These are phyloP conservation scores for Naegleria lovaniensis DNA, from an alignment of 208 protist genomes.

Conservation along the genomic window DNA sequence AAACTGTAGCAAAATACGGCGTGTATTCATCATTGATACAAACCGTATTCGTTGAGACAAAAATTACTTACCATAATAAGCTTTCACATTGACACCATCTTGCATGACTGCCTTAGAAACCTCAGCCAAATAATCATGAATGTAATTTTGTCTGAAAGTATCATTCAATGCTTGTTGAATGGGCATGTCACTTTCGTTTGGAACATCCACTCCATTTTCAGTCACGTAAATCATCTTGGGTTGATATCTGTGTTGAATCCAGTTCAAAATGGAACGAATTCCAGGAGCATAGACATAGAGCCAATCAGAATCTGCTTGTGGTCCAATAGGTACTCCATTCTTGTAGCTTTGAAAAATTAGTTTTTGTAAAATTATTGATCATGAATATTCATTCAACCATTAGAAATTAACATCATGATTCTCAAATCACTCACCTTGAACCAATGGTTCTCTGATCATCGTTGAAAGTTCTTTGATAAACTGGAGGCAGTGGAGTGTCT, in stretches of 20 bases:
- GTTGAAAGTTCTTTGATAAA: not conserved
- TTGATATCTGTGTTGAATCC: not conserved
- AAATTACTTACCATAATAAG: not conserved
- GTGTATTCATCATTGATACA: too few relatives aligned
- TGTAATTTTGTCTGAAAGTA: not conserved
- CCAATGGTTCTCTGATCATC: not conserved
- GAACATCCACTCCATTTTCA: constrained; percentile 29
- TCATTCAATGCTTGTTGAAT: not conserved
- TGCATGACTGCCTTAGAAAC: not conserved
- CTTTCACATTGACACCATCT: not conserved
- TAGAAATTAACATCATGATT: too few relatives aligned
- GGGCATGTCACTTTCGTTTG: not conserved
- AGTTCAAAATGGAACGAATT: not conserved
- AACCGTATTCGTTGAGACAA: too few relatives aligned
- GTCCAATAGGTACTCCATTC: not conserved
- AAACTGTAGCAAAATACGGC: constrained; percentile 11
- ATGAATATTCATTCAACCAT: too few relatives aligned
- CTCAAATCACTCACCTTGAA: too few relatives aligned
- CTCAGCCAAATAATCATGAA: not conserved
- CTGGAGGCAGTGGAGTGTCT: not conserved
- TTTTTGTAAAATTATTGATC: not conserved
- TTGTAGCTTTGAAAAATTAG: not conserved
- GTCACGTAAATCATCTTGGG: constrained; percentile 5
- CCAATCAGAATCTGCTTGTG: not conserved
- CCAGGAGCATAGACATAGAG: constrained; percentile 16